phyloP scores from a whole-genome alignment of 306 rosid genomes.

The Pterocarpus macrocarpus region DNA sequence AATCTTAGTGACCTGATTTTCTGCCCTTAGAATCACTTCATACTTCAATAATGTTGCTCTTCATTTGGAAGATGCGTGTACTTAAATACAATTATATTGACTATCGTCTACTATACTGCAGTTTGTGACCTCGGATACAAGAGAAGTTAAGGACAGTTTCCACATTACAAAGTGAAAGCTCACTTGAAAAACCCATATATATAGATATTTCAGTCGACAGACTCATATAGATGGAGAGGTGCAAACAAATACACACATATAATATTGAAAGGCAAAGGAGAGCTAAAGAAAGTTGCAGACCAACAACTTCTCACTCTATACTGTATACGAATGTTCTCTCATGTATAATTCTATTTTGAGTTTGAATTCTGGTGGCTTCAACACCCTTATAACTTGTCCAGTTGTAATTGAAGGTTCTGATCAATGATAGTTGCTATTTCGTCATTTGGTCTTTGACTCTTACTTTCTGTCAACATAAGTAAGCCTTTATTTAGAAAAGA shows the following conservation, averaged over 20 bases:
- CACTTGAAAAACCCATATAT: neutral
- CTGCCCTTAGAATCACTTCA: slow-evolving; percentile 6
- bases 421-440: neutral
- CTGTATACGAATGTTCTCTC: neutral
- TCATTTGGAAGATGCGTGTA: neutral
- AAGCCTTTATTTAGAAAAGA: neutral
- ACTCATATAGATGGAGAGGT: neutral
- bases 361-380: neutral
- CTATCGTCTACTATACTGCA: slow-evolving; percentile 45
- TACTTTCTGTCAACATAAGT: neutral
- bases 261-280: slow-evolving; percentile 3
- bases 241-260: neutral
- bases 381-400: neutral
- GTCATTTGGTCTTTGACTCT: neutral
- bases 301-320: neutral
- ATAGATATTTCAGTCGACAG: neutral
- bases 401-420: neutral
- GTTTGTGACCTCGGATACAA: slow-evolving; percentile 67
- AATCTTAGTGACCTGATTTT: neutral
- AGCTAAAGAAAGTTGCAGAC: neutral
- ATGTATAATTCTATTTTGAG: neutral
- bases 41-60: neutral
- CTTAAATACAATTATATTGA: slow-evolving; percentile 10
- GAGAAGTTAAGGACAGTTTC: slow-evolving; percentile 67
- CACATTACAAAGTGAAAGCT: slow-evolving; percentile 61